Percentiles rank a stretch among this genome's conserved stretches.
Evolutionary conservation across 139 green algal species (phyloP).

Genomic region (Chlorella sorokiniana): DNA sequence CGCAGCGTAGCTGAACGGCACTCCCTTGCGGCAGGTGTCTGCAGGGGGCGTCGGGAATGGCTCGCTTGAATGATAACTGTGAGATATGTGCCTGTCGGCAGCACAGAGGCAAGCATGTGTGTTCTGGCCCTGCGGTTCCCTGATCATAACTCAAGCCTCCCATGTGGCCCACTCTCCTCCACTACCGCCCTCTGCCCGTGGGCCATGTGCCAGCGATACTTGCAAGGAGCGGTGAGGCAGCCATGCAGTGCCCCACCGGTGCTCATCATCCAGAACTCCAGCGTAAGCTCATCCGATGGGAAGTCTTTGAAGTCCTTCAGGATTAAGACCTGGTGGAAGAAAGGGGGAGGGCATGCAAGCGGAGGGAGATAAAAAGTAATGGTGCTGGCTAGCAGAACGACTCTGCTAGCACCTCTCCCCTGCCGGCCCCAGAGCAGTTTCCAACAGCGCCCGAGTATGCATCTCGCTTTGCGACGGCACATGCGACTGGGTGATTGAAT

Average conservation of each 20-base stretch:
- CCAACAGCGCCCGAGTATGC: not conserved
- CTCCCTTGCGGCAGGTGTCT: conserved; percentile 51
- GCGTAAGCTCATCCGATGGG: conserved; percentile 70
- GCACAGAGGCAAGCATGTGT: too few species aligned
- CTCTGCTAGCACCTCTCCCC: too few species aligned
- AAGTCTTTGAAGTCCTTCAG: conserved; percentile 76
- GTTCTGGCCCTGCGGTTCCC: too few species aligned
- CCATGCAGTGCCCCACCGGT: conserved; percentile 7
- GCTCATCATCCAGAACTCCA: conserved; percentile 91
- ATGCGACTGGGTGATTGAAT: not conserved
- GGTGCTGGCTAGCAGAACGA: too few species aligned
- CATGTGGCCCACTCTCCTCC: too few species aligned
- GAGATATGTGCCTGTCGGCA: too few species aligned
- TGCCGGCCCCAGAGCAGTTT: not conserved
- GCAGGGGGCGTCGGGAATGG: not conserved
- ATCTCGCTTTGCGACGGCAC: not conserved
- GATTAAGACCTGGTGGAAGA: conserved; percentile 70
- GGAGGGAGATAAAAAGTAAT: not conserved
- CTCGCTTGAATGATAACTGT: too few species aligned
- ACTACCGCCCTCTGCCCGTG: too few species aligned
- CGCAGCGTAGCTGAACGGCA: conserved; percentile 55
- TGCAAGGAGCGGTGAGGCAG: not conserved
- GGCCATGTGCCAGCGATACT: too few species aligned
- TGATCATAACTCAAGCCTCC: too few species aligned
- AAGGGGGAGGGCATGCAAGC: not conserved